Base-by-base conservation (phyloP, 2,329 filamentous ascomycete genomes). In the Aquanectria penicillioides region DNA sequence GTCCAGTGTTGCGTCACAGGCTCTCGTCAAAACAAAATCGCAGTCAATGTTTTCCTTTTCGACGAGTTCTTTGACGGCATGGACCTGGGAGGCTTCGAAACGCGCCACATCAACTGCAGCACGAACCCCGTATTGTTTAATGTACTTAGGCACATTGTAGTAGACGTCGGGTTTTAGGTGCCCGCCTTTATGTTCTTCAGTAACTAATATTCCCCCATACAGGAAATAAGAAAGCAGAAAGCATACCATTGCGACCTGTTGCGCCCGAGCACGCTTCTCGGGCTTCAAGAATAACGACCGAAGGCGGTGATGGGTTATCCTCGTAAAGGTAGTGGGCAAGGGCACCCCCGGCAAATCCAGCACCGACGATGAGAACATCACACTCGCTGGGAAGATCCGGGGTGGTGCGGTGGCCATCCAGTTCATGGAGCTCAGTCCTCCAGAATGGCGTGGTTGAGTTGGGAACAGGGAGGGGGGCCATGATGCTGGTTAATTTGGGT, bases 361-460 rank as follows among this genome's bases (percentile, higher is more conserved):
- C 43, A 6, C 56, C 56, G 9, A 84, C 74, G 38, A 83, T 78
- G 25, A 78, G 74, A 46, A 83, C 74, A 52, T 83, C 79, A 26
- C 71, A 74, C 23, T 75, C 61, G 2, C 64, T 33, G 0, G 80
- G 81, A 0, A 83, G 67, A 3, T 59, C 41, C 3, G 18, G 12
- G 2, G 56, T 59, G 17, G 34, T 56, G 5, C 50, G 57, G 17
- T 40, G 38, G 23, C 25, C 26, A 20, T 59, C 57, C 9, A 56
- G 29, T 2, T 34, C 15, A 5, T 38, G 26, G 17, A 36, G 36
- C 10, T 59, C 43, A 5, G 51, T 29, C 11, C 47, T 50, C 57
- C 57, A 59, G 12, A 59, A 59, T 3, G 57, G 40, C 9, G 37
- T n/a, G 6, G 40, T 38, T 7, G 57, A 44, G 13, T 59, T 50